Conservation (phyloP, 2,329 filamentous ascomycete genomes). For the Volutella citrinella region DNA sequence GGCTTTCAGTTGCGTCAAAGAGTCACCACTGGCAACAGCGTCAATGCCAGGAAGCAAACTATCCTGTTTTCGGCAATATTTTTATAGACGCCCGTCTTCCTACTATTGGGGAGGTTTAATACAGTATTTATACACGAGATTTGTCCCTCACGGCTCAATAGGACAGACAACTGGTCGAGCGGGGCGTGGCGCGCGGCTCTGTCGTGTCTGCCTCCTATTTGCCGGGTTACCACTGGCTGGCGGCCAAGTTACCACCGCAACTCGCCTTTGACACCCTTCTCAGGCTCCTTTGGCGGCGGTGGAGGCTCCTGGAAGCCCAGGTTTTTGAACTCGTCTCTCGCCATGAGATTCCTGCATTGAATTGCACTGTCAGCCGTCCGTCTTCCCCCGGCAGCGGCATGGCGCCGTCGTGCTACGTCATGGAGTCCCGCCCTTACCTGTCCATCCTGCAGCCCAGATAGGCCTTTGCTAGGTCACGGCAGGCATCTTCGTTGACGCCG, state of each 20-base stretch:
- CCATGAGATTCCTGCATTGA: slow-evolving; percentile 84
- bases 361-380: slow-evolving; percentile 14
- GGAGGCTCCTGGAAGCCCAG: slow-evolving; percentile 63
- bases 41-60: neutral
- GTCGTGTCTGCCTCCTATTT: slow-evolving; percentile 28
- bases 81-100: no score
- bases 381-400: slow-evolving; percentile 11
- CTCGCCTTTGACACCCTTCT: slow-evolving; percentile 36
- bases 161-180: slow-evolving; percentile 15
- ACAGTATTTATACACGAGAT: slow-evolving; percentile 7
- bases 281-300: slow-evolving; percentile 23
- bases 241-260: no score
- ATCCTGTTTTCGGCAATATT: no score
- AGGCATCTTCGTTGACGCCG: slow-evolving; percentile 83
- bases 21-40: slow-evolving; percentile 22
- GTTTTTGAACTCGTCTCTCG: slow-evolving; percentile 91
- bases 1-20: slow-evolving; percentile 14
- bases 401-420: slow-evolving; percentile 9
- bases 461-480: slow-evolving; percentile 78
- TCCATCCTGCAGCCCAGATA: slow-evolving; percentile 96
- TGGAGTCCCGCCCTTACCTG: slow-evolving; percentile 53
- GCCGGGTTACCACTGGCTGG: no score
- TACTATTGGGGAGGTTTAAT: no score
- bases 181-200: slow-evolving; percentile 7
- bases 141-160: no score